Percentiles rank a stretch among this genome's conserved stretches.
Conservation (phyloP, 345 rosid genomes). For the Rhodamnia rubescens region DNA sequence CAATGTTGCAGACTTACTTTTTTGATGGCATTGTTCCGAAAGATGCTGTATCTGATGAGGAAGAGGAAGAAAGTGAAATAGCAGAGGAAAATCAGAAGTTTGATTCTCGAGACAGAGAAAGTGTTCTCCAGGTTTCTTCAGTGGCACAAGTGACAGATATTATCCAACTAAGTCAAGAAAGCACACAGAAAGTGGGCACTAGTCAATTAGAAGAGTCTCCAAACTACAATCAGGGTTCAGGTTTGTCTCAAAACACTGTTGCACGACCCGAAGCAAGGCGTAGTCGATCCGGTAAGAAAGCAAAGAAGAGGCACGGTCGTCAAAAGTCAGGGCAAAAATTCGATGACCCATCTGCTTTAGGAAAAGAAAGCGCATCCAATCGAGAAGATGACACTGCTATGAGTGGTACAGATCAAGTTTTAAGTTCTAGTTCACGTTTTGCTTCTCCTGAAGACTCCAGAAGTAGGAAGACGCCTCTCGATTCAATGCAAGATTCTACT, state of each 20-base stretch:
- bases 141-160: constrained; percentile 37
- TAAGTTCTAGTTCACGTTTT: constrained; percentile 73
- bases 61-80: constrained; percentile 56
- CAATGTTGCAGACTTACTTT: constrained; percentile 74
- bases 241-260: constrained; percentile 31
- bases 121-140: constrained; percentile 32
- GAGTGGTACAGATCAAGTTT: constrained; percentile 81
- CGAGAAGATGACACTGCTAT: constrained; percentile 73
- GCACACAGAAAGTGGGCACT: constrained; percentile 28
- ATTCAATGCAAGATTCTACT: constrained; percentile 42
- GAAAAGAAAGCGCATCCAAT: constrained; percentile 62
- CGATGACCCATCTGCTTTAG: constrained; percentile 46
- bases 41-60: constrained; percentile 74
- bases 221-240: constrained; percentile 40
- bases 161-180: constrained; percentile 40
- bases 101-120: constrained; percentile 27
- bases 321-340: constrained; percentile 51
- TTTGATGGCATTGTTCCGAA: constrained; percentile 64
- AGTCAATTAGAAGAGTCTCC: constrained; percentile 39
- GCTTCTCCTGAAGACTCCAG: constrained; percentile 79
- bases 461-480: constrained; percentile 75
- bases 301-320: constrained; percentile 83
- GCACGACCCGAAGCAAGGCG: constrained; percentile 53
- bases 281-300: constrained; percentile 86
- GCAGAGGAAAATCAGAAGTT: constrained; percentile 34